Percentiles rank a stretch among this genome's conserved stretches.
These are phyloP conservation scores for Fusarium sacchari DNA, from an alignment of 2,329 filamentous ascomycete species.

Conservation along the genomic window DNA sequence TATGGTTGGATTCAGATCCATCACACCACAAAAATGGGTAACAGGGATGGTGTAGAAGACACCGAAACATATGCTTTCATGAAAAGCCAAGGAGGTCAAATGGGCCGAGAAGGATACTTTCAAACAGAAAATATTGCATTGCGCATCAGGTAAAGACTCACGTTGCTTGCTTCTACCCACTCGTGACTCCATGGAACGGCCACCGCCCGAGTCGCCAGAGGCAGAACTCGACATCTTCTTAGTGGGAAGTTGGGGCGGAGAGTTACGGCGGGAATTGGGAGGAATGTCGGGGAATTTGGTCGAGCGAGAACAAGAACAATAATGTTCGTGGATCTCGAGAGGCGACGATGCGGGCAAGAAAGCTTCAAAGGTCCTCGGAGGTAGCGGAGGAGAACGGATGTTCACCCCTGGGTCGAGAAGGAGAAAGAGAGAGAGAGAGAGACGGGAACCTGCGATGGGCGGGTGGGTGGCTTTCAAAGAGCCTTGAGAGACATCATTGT, in stretches of 20 bases:
- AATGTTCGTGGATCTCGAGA: slow-evolving; percentile 21
- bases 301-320: slow-evolving; percentile 16
- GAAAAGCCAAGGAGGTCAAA: not conserved
- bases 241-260: slow-evolving; percentile 27
- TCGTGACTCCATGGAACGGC: slow-evolving; percentile 76
- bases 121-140: not conserved
- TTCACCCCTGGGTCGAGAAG: slow-evolving; percentile 41
- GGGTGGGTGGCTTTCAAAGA: slow-evolving; percentile 39
- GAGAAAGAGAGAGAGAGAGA: slow-evolving; percentile 21
- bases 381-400: slow-evolving; percentile 39
- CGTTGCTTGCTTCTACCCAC: slow-evolving; percentile 82
- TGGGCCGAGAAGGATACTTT: not conserved
- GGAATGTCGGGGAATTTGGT: slow-evolving; percentile 25
- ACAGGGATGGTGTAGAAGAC: not conserved
- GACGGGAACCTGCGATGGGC: slow-evolving; percentile 39
- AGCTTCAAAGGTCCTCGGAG: slow-evolving; percentile 31
- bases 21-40: slow-evolving; percentile 6
- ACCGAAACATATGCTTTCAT: not conserved
- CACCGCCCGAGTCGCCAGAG: slow-evolving; percentile 49
- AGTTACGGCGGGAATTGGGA: slow-evolving; percentile 31
- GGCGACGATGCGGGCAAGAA: slow-evolving; percentile 22
- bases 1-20: not conserved
- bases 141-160: slow-evolving; percentile 61
- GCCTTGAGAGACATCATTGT: slow-evolving; percentile 43
- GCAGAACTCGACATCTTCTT: slow-evolving; percentile 51